Evolutionary conservation across 2,329 filamentous ascomycete genomes (phyloP).

Genomic region (Fusarium chuoi): DNA sequence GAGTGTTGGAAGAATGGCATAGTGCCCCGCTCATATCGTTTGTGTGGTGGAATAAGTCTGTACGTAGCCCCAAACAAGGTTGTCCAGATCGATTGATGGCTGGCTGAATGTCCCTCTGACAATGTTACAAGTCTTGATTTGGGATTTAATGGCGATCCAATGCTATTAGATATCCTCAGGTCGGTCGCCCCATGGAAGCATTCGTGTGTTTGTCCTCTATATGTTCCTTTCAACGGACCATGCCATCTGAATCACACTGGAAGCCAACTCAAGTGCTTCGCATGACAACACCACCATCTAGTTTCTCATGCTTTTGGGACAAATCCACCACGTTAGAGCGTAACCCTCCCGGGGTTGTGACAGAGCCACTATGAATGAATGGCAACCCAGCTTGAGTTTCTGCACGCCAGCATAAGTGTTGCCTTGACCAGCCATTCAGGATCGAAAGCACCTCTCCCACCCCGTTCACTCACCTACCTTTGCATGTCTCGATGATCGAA

Average conservation of each 20-base stretch:
- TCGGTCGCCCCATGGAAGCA: not conserved
- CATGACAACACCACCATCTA: slow-evolving; percentile 22
- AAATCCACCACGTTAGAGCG: slow-evolving; percentile 30
- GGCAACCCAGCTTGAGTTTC: slow-evolving; percentile 30
- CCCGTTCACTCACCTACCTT: slow-evolving; percentile 27
- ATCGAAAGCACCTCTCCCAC: slow-evolving; percentile 32
- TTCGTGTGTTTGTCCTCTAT: not conserved
- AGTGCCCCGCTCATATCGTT: slow-evolving; percentile 24
- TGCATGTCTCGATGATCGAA: slow-evolving; percentile 36
- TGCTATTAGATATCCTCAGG: not conserved
- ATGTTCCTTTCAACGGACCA: not conserved
- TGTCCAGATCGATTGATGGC: slow-evolving; percentile 9
- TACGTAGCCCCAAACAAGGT: not conserved
- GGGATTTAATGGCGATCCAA: not conserved
- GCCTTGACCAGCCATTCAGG: slow-evolving; percentile 36
- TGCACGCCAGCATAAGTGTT: slow-evolving; percentile 33
- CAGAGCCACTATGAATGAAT: slow-evolving; percentile 30
- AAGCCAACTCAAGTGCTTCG: slow-evolving; percentile 13
- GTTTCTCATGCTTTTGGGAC: slow-evolving; percentile 18
- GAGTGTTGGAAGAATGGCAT: slow-evolving; percentile 8
- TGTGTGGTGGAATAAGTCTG: slow-evolving; percentile 22
- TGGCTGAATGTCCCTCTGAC: slow-evolving; percentile 15
- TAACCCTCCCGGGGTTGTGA: slow-evolving; percentile 23
- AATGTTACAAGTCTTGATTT: not conserved
- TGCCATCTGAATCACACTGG: slow-evolving; percentile 3